These are phyloP conservation scores for Globisporangium apiculatum DNA, from an alignment of 352 stramenopile genomes.

Conservation along the genomic window DNA sequence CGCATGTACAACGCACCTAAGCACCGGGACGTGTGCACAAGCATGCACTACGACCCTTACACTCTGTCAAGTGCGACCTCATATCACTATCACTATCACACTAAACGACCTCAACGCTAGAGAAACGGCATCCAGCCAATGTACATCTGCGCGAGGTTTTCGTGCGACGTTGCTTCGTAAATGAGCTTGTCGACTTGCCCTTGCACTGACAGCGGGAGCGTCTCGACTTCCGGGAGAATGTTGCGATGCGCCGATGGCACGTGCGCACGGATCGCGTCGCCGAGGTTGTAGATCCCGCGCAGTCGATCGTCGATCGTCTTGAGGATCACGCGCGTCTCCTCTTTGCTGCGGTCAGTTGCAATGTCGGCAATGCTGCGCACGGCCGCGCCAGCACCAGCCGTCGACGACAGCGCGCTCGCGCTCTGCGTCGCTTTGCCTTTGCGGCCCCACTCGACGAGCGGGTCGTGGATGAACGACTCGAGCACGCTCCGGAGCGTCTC, in stretches of 20 bases:
- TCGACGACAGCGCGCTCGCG: slow-evolving; percentile 7
- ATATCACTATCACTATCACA: neutral
- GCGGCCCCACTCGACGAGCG: slow-evolving; percentile 89
- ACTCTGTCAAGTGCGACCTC: neutral
- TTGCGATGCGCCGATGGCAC: slow-evolving; percentile 59
- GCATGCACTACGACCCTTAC: too few species aligned
- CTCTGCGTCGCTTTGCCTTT: slow-evolving; percentile 61
- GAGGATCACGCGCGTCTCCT: slow-evolving; percentile 83
- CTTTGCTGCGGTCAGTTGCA: slow-evolving; percentile 70
- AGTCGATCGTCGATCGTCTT: slow-evolving; percentile 89
- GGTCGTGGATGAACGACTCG: slow-evolving; percentile 99
- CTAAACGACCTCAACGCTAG: slow-evolving; percentile 11
- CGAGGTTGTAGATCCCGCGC: slow-evolving; percentile 90
- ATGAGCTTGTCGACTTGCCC: slow-evolving; percentile 93
- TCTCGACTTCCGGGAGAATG: slow-evolving; percentile 70
- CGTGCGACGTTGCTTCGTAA: slow-evolving; percentile 86
- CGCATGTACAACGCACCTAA: too few species aligned
- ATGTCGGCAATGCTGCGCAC: slow-evolving; percentile 37
- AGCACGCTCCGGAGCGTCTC: slow-evolving; percentile 97
- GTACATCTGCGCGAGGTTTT: slow-evolving; percentile 94
- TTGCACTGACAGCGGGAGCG: slow-evolving; percentile 89
- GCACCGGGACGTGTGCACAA: too few species aligned
- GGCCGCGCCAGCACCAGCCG: neutral
- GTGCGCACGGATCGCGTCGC: slow-evolving; percentile 64
- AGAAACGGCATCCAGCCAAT: slow-evolving; percentile 94